phyloP scores from a whole-genome alignment of 164 flowering plant species.

The Akebia trifoliata region DNA sequence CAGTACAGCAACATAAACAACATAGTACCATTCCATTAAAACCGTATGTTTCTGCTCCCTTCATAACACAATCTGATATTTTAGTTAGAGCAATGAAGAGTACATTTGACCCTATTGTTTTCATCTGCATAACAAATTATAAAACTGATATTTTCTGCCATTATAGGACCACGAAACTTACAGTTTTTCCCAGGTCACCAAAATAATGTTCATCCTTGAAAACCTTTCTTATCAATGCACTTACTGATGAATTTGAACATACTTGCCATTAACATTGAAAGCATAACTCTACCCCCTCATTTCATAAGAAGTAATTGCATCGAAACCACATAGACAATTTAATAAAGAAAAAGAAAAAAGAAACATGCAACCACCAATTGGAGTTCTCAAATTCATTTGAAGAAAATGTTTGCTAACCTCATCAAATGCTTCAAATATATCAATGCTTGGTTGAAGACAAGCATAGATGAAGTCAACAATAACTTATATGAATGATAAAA shows the following conservation, averaged over 20 bases:
- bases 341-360: no score
- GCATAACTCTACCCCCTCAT: no score
- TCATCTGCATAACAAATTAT: slow-evolving; percentile 47
- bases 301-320: no score
- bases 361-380: no score
- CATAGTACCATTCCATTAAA: slow-evolving; percentile 77
- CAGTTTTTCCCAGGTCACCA: slow-evolving; percentile 91
- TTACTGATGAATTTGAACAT: slow-evolving; percentile 80
- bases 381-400: no score
- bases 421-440: no score
- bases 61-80: slow-evolving; percentile 83
- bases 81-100: slow-evolving; percentile 85
- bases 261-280: slow-evolving; percentile 36
- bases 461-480: no score
- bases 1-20: neutral
- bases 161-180: slow-evolving; percentile 28
- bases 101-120: slow-evolving; percentile 83
- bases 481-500: no score
- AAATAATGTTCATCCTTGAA: slow-evolving; percentile 89
- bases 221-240: slow-evolving; percentile 70
- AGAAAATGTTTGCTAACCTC: no score
- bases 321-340: no score
- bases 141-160: neutral
- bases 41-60: slow-evolving; percentile 90
- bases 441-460: no score